Percentiles rank a stretch among this genome's conserved stretches.
Evolutionary conservation across 2,329 filamentous ascomycete genomes (phyloP).

Genomic region (Shiraia bambusicola): DNA sequence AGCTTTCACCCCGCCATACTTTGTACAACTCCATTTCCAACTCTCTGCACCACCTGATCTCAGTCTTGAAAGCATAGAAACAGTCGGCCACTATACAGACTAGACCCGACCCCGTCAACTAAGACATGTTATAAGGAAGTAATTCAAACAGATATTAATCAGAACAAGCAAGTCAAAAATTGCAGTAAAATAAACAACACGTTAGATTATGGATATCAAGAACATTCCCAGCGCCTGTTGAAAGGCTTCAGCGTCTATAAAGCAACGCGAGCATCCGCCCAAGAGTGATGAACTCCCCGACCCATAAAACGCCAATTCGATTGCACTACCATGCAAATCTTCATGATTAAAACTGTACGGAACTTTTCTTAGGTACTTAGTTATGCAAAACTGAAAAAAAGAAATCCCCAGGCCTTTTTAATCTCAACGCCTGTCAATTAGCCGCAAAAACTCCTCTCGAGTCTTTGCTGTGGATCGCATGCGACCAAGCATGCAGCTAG

Average conservation of each 20-base stretch:
- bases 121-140: too few relatives aligned
- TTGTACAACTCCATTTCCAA: too few relatives aligned
- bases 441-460: slow-evolving; percentile 88
- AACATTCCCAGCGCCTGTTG: slow-evolving; percentile 28
- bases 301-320: slow-evolving; percentile 16
- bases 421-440: slow-evolving; percentile 48
- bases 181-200: too few relatives aligned
- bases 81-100: too few relatives aligned
- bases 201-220: slow-evolving; percentile 4
- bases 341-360: too few relatives aligned
- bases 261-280: slow-evolving; percentile 18
- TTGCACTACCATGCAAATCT: too few relatives aligned
- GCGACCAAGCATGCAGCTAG: slow-evolving; percentile 95
- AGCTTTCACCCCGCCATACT: background rate
- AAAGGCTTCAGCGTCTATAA: slow-evolving; percentile 24
- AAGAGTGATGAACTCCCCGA: slow-evolving; percentile 37
- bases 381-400: background rate
- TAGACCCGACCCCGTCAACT: too few relatives aligned
- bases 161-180: too few relatives aligned
- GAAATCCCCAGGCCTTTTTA: background rate
- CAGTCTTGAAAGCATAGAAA: too few relatives aligned
- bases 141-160: too few relatives aligned
- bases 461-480: slow-evolving; percentile 93
- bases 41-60: too few relatives aligned
- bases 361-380: too few relatives aligned